A percentile compares a stretch with the other conserved stretches of the same genome.
phyloP scores from a whole-genome alignment of 2,329 filamentous ascomycete species.

The Colletotrichum australisinense region DNA sequence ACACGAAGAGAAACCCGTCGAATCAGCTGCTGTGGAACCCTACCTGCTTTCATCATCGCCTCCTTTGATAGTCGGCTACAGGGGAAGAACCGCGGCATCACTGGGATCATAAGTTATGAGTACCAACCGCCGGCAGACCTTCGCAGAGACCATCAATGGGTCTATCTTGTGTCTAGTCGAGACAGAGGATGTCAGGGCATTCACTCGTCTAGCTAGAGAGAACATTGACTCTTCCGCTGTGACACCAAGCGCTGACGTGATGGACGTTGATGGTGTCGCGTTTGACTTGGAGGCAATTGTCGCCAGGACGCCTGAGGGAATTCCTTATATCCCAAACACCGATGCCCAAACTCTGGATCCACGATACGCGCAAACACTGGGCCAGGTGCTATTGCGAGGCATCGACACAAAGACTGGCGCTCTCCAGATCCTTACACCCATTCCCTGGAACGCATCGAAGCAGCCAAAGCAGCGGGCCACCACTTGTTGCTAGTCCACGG shows the following conservation, averaged over 20 bases:
- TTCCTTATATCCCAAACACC: constrained; percentile 72
- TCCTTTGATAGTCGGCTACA: constrained; percentile 74
- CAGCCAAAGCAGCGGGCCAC: constrained; percentile 53
- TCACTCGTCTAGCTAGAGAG: constrained; percentile 47
- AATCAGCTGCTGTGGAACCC: constrained; percentile 58
- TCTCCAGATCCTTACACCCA: constrained; percentile 75
- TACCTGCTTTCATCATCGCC: constrained; percentile 65
- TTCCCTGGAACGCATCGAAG: constrained; percentile 53
- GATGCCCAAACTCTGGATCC: constrained; percentile 70
- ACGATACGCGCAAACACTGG: constrained; percentile 66
- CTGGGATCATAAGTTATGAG: constrained; percentile 76
- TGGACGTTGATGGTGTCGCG: constrained; percentile 34
- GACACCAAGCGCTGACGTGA: constrained; percentile 23
- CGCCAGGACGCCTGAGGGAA: constrained; percentile 58
- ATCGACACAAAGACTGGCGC: constrained; percentile 66
- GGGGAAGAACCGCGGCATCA: constrained; percentile 61
- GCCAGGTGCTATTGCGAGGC: constrained; percentile 76
- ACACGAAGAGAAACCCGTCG: constrained; percentile 48
- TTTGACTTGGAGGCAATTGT: constrained; percentile 42
- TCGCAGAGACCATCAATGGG: constrained; percentile 74
- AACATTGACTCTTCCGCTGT: not conserved
- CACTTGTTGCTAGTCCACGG: constrained; percentile 74
- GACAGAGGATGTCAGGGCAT: constrained; percentile 65
- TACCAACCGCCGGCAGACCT: constrained; percentile 69
- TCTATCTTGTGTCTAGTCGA: constrained; percentile 75